Conservation (phyloP, 257 asterid species). For the Fraxinus quadrangulata region DNA sequence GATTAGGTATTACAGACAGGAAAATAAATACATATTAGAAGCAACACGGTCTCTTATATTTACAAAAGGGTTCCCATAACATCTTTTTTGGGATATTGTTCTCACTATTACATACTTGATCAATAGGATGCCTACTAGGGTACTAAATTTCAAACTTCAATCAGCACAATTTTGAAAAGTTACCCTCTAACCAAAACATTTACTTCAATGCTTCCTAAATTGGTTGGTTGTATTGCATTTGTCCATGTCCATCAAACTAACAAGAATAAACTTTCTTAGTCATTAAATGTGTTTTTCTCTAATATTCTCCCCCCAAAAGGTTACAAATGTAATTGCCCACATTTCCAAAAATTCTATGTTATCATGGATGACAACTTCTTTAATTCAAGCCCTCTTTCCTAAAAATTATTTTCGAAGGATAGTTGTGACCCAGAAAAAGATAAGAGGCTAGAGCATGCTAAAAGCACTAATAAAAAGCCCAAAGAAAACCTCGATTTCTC, state of each 20-base stretch:
- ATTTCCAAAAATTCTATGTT: neutral
- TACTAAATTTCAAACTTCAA: neutral
- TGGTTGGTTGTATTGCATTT: neutral
- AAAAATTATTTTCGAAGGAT: neutral
- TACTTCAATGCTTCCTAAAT: neutral
- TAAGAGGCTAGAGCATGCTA: neutral
- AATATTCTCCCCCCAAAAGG: neutral
- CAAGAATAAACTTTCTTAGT: neutral
- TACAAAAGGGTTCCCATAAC: neutral
- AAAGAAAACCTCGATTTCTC: neutral
- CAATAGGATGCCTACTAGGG: neutral
- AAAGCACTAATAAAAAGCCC: neutral
- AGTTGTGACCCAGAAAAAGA: neutral
- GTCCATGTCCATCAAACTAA: neutral
- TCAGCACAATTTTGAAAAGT: neutral
- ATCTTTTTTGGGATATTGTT: neutral
- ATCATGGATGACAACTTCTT: neutral
- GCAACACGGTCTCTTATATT: neutral
- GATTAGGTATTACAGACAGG: neutral
- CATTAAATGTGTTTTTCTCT: neutral
- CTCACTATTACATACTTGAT: neutral
- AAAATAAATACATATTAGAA: neutral
- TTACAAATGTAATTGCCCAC: neutral
- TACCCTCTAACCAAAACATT: neutral
- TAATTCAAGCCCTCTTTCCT: neutral